Evolutionary conservation across 169 alveolate genomes (phyloP).

Genomic region (Cryptosporidium tyzzeri): DNA sequence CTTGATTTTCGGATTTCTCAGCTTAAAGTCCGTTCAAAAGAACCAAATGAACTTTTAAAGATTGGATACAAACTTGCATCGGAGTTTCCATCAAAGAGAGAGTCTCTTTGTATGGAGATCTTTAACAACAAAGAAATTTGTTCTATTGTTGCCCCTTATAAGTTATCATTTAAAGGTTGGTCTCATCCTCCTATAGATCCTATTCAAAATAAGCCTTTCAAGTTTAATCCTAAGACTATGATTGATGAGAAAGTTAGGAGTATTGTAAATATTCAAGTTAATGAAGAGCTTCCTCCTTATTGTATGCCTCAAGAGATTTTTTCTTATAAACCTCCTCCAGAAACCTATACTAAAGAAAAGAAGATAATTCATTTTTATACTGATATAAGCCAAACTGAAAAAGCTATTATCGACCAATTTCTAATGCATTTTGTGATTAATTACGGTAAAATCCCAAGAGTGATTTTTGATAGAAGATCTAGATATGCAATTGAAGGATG

Average conservation of each 20-base stretch:
- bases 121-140: constrained; percentile 4
- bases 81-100: constrained; percentile 35
- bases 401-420: constrained; percentile 28
- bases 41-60: constrained; percentile 12
- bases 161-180: constrained; percentile 23
- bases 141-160: constrained; percentile 19
- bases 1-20: constrained; percentile 21
- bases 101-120: constrained; percentile 13
- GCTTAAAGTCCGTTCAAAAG: constrained; percentile 26
- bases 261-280: constrained; percentile 38
- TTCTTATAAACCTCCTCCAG: constrained; percentile 28
- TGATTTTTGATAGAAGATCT: constrained; percentile 39
- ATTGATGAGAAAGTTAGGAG: constrained; percentile 42
- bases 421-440: constrained; percentile 61
- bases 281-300: constrained; percentile 27
- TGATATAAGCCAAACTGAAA: background rate
- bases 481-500: constrained; percentile 70
- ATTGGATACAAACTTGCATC: constrained; percentile 15
- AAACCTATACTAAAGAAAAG: background rate
- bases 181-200: constrained; percentile 54
- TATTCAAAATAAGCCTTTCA: background rate
- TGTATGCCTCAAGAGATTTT: constrained; percentile 71
- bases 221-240: constrained; percentile 54
- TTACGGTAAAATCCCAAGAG: constrained; percentile 53
- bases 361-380: background rate